Base-by-base conservation (phyloP, 805 yeast genomes). In the Teunomyces funiuensis region DNA sequence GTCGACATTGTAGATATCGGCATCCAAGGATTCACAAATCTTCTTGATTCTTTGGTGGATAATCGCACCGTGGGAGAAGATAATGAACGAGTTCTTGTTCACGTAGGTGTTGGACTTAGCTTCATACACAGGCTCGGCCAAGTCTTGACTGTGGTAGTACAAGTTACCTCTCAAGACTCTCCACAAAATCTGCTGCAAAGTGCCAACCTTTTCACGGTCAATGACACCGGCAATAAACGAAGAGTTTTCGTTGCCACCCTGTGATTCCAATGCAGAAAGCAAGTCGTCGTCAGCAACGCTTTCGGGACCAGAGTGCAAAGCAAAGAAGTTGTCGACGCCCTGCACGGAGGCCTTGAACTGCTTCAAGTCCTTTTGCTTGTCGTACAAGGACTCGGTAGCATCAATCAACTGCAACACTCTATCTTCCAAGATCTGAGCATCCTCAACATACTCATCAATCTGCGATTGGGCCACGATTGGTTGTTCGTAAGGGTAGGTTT, bases 91-190 rank as follows among this genome's bases (percentile, higher is more conserved):
- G 58, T 83, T 85, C 61, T 91, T 91, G 49, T 78, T 82, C 8
- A 84, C 78, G 39, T 65, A 67, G 22, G 73, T 72, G 37, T 77
- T 77, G 16, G 81, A 54, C 54, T 79, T 74, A 31, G 76, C 61
- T 53, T 88, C 95, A 55, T 76, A 77, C 39, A 88, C 66, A 15
- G 81, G 77, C 53, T 84, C 86, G 5, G 77, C 76, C 44, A 91
- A 79, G 51, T 86, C 93, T 36, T 77, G 76, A 48, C 85, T 77
- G 51, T 83, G 82, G 61, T 90, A 78, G 55, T 77, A 88, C 50
- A 95, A 71, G 61, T 93, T 93, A 57, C 99, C 99, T 61, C 99
- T 81, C 48, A 91, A 75, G 14, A 88, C 81, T 66, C 99, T 79
- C 96, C 97, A 93, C 36, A 89, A 67, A 42, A 93, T 88, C 54